Base-by-base conservation (phyloP, 2,329 filamentous ascomycete genomes). In the Exophiala sideris region DNA sequence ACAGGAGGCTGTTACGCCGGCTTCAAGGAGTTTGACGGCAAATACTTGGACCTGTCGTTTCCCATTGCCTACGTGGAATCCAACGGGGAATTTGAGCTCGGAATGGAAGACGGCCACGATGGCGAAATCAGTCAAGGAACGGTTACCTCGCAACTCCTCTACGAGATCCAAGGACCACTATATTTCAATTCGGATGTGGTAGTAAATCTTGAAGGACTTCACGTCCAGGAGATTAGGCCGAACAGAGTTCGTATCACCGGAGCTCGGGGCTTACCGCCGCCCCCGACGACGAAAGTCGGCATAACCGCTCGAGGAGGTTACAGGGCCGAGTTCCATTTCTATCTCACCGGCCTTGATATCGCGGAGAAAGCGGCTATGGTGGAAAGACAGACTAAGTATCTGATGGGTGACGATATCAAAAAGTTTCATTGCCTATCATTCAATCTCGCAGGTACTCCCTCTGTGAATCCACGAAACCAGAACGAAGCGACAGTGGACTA, bases 121-220 rank as follows among this genome's bases (percentile, higher is more conserved):
- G n/a, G n/a, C n/a, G n/a, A n/a, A n/a, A n/a, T n/a, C n/a, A n/a
- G n/a, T n/a, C n/a, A n/a, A n/a, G n/a, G n/a, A n/a, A n/a, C n/a
- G n/a, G n/a, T n/a, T n/a, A n/a, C n/a, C n/a, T n/a, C n/a, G n/a
- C n/a, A n/a, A n/a, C 7, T 74, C 9, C 7, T 46, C 7, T 46
- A 46, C 14, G 74, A 80, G 62, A 74, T 79, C 9, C 76, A 79
- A 57, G 78, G 78, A 3, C 75, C 75, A 1, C 75, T 73, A 70
- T 82, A 82, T 62, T 78, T 74, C 68, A 81, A 81, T 65, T 77
- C 75, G 0, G 79, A 82, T 56, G 79, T 81, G 24, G 79, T 74
- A 0, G 79, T 79, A 0, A 60, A 78, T n/a, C 66, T 82, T 7
- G 66, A 73, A 45, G 68, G 73, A 10, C 67, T 81, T 32, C 71